Percentiles rank a stretch among this genome's conserved stretches.
Evolutionary conservation across 495 filamentous ascomycete genomes (phyloP).

Genomic region (Elaphomyces granulatus): DNA sequence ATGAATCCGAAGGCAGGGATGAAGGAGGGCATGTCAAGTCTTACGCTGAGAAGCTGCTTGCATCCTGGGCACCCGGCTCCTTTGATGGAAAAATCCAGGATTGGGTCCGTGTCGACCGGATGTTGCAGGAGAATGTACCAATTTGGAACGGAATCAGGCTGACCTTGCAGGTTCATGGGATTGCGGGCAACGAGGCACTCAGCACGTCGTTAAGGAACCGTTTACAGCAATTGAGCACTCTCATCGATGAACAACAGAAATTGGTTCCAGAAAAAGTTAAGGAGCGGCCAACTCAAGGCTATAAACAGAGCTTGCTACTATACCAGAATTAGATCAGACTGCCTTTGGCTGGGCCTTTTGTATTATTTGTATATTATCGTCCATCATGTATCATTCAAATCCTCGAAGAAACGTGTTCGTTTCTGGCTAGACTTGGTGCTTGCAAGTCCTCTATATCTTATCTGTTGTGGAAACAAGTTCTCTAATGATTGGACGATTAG

Average conservation of each 20-base stretch:
- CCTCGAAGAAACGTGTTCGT: no score
- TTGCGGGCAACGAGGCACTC: constrained; percentile 7
- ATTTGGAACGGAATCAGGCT: constrained; percentile 22
- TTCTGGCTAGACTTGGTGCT: no score
- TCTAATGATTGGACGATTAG: no score
- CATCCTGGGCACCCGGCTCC: constrained; percentile 13
- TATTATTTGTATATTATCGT: no score
- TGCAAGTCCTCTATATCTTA: no score
- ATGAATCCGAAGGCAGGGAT: constrained; percentile 18
- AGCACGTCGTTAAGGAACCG: constrained; percentile 10
- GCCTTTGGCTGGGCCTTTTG: no score
- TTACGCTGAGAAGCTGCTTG: constrained; percentile 26
- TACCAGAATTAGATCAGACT: constrained; percentile 2
- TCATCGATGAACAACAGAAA: constrained; percentile 13
- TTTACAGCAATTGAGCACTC: constrained; percentile 8
- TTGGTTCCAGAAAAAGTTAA: constrained; percentile 9
- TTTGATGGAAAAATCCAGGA: constrained; percentile 8
- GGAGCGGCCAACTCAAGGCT: constrained; percentile 9
- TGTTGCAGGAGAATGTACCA: constrained; percentile 19
- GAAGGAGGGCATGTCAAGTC: constrained; percentile 18
- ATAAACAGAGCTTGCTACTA: constrained; percentile 8
- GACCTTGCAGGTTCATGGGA: constrained; percentile 10
- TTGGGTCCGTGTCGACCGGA: constrained; percentile 7
- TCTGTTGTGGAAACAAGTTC: no score
- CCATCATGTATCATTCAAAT: no score